Evolutionary conservation across 1,284 basidiomycete genomes (phyloP).

Genomic region (Caloboletus inedulis): DNA sequence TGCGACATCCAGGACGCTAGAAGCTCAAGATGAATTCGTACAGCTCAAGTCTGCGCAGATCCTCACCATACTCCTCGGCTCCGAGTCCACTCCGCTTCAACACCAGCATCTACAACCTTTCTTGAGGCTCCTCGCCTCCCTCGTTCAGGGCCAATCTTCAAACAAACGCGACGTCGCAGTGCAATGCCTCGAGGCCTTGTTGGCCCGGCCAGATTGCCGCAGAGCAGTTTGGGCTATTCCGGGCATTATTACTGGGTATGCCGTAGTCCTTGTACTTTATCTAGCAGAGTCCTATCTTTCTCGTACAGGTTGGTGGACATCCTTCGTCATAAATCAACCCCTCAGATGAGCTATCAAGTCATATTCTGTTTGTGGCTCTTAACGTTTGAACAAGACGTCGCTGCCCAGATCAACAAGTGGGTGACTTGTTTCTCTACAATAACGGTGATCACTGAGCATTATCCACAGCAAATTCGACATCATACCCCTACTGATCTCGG

Average conservation of each 20-base stretch:
- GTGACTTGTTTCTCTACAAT: constrained; percentile 1
- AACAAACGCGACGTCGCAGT: constrained; percentile 88
- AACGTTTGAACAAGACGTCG: constrained; percentile 84
- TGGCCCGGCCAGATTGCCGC: constrained; percentile 78
- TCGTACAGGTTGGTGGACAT: constrained; percentile 68
- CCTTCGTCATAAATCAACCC: constrained; percentile 68
- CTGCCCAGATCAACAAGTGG: constrained; percentile 80
- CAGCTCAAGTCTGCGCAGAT: constrained; percentile 89
- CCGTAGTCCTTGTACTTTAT: neutral
- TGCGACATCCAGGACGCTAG: constrained; percentile 56
- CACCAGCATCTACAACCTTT: constrained; percentile 63
- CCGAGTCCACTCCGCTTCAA: constrained; percentile 52
- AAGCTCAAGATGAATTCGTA: constrained; percentile 90
- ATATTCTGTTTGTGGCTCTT: constrained; percentile 93
- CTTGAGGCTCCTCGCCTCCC: constrained; percentile 58
- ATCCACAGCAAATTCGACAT: constrained; percentile 77
- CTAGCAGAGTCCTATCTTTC: neutral
- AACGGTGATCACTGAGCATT: neutral
- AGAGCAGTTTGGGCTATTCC: constrained; percentile 68
- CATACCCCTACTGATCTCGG: constrained; percentile 81
- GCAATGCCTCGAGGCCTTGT: constrained; percentile 84
- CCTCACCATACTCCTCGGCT: constrained; percentile 79
- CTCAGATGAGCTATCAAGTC: constrained; percentile 96
- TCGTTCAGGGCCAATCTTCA: constrained; percentile 58
- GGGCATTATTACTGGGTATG: constrained; percentile 64